Evolutionary conservation across 768 basidiomycete species (phyloP).

Genomic region (Pisolithus microcarpus): DNA sequence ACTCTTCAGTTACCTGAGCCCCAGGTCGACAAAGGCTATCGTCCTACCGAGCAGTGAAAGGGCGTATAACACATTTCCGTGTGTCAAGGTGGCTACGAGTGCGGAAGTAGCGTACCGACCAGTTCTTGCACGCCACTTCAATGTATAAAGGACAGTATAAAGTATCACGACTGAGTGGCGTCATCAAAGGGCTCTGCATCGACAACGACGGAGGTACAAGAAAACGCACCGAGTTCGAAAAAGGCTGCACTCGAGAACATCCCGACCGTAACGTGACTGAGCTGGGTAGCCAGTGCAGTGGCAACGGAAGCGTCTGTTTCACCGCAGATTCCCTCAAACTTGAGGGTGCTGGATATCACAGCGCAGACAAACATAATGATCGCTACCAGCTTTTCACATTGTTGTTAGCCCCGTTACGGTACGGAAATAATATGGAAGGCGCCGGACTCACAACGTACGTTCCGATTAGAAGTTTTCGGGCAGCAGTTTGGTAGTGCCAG

Average conservation of each 20-base stretch:
- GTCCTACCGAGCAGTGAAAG: slow-evolving; percentile 4
- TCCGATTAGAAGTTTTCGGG: background rate
- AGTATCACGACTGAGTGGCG: background rate
- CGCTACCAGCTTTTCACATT: slow-evolving; percentile 2
- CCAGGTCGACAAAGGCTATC: background rate
- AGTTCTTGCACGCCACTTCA: background rate
- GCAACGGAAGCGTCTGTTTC: background rate
- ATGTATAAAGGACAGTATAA: slow-evolving; percentile 1
- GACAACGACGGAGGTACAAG: background rate
- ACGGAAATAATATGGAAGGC: background rate
- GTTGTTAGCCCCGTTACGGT: background rate
- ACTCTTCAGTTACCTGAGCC: background rate
- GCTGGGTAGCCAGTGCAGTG: slow-evolving; percentile 1
- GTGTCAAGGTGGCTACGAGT: background rate
- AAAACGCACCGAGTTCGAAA: slow-evolving; percentile 6
- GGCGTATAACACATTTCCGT: slow-evolving; percentile 8
- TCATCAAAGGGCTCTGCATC: background rate
- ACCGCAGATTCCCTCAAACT: slow-evolving; percentile 3
- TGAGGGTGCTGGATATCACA: slow-evolving; percentile 2
- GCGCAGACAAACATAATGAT: slow-evolving; percentile 5
- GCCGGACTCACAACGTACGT: slow-evolving; percentile 3
- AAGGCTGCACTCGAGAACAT: slow-evolving; percentile 8
- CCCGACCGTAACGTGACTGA: slow-evolving; percentile 6
- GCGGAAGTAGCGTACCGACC: background rate
- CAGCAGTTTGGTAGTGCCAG: background rate